A percentile compares a stretch with the other conserved stretches of the same genome.
phyloP scores from a whole-genome alignment of 1,284 basidiomycete genomes.

The Ceratobasidium sp. region DNA sequence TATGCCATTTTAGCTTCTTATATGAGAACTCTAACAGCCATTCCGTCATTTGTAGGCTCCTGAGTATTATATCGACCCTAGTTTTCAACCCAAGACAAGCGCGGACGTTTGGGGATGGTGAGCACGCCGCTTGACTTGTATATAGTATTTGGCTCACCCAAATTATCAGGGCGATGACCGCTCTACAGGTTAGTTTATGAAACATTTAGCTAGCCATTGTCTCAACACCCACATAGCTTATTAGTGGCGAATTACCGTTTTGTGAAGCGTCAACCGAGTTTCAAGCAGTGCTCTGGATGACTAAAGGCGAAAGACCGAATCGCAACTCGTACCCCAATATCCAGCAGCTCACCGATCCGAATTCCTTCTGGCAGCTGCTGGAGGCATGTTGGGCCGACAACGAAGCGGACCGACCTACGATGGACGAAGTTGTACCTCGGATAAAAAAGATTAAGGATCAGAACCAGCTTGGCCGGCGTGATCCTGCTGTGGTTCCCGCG shows the following conservation, averaged over 20 bases:
- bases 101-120: slow-evolving; percentile 33
- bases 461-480: neutral
- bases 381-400: slow-evolving; percentile 20
- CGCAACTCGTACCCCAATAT: neutral
- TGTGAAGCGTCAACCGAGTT: slow-evolving; percentile 6
- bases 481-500: neutral
- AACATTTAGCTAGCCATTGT: no score
- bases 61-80: neutral
- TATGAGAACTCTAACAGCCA: neutral
- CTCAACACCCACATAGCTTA: no score
- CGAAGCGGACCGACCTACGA: neutral
- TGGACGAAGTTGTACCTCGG: slow-evolving; percentile 17
- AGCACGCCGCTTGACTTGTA: neutral
- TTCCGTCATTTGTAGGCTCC: neutral
- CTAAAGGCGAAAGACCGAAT: neutral
- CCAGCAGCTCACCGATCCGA: neutral
- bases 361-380: slow-evolving; percentile 24
- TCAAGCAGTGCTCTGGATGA: neutral
- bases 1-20: neutral
- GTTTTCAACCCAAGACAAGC: no score
- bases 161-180: slow-evolving; percentile 15
- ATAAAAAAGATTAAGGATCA: neutral
- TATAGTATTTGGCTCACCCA: no score
- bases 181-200: slow-evolving; percentile 5
- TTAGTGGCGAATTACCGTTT: slow-evolving; percentile 1